These are phyloP conservation scores for Agapanthus africanus DNA, from an alignment of 106 monocot species.

Conservation along the genomic window DNA sequence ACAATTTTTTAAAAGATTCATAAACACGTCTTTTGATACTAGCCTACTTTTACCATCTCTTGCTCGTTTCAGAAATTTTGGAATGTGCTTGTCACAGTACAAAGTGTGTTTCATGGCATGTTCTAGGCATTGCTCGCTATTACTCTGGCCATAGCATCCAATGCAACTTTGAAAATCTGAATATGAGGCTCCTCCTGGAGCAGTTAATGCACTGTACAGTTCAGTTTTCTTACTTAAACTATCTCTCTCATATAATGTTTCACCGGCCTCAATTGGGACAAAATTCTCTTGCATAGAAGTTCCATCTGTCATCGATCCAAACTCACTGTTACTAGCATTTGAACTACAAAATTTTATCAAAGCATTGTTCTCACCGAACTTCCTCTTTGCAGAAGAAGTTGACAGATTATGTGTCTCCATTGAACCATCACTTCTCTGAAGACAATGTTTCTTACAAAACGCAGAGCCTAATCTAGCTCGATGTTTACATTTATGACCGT, in stretches of 20 bases:
- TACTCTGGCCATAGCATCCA: conserved; percentile 37
- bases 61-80: conserved; percentile 74
- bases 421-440: conserved; percentile 18
- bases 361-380: conserved; percentile 14
- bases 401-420: conserved; percentile 9
- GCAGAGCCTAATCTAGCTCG: conserved; percentile 64
- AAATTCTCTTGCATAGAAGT: conserved; percentile 24
- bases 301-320: conserved; percentile 6
- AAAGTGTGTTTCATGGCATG: conserved; percentile 54
- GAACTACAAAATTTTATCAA: conserved; percentile 17
- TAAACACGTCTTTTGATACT: conserved; percentile 80
- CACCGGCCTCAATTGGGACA: conserved; percentile 22
- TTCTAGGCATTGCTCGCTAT: conserved; percentile 46
- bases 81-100: conserved; percentile 84
- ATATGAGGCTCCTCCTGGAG: conserved; percentile 7
- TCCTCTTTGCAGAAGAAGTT: conserved; percentile 21
- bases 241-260: conserved; percentile 50
- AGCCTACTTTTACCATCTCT: conserved; percentile 58
- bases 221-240: conserved; percentile 43
- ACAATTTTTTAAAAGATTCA: conserved; percentile 49
- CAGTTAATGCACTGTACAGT: conserved; percentile 27
- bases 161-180: conserved; percentile 45
- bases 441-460: conserved; percentile 86
- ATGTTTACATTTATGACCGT: conserved; percentile 90
- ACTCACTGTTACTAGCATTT: conserved; percentile 16